Evolutionary conservation across 1,139 yeast genomes (phyloP).

Genomic region (Pichia sp.): DNA sequence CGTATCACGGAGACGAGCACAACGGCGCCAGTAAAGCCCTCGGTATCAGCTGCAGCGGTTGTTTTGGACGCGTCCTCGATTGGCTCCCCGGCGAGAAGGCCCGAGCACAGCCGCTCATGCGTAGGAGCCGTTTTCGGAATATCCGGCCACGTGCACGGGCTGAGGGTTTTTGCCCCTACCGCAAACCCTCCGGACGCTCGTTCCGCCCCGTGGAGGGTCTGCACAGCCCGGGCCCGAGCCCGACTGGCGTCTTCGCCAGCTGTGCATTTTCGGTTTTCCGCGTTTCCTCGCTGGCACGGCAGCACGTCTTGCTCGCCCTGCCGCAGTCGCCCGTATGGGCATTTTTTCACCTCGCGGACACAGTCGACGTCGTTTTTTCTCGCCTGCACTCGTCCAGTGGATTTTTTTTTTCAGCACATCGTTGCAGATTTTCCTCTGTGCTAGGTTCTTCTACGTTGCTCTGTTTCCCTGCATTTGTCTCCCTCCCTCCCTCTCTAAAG

Average conservation of each 20-base stretch:
- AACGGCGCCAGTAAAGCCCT: neutral
- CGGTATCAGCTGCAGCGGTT: neutral
- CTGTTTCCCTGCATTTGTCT: neutral
- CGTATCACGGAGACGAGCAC: too few species aligned
- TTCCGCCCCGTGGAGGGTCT: too few species aligned
- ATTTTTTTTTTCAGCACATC: neutral
- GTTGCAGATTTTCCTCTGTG: neutral
- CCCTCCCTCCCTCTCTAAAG: conserved; percentile 20
- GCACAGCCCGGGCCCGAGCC: neutral
- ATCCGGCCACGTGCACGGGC: conserved; percentile 2
- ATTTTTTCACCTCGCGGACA: neutral
- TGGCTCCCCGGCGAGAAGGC: neutral
- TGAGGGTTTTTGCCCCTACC: conserved; percentile 1
- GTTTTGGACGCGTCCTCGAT: neutral
- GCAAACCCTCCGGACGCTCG: too few species aligned
- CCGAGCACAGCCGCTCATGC: too few species aligned
- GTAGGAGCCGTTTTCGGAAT: neutral
- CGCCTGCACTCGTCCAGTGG: neutral
- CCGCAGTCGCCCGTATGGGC: too few species aligned
- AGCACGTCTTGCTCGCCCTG: neutral
- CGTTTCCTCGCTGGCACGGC: neutral
- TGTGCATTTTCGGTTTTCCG: neutral
- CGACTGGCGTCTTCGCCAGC: too few species aligned
- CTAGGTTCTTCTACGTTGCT: neutral
- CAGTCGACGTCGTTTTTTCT: neutral